Percentiles rank a stretch among this genome's conserved stretches.
Conservation (phyloP, 331 rosid species). For the Phaseolus coccineus region DNA sequence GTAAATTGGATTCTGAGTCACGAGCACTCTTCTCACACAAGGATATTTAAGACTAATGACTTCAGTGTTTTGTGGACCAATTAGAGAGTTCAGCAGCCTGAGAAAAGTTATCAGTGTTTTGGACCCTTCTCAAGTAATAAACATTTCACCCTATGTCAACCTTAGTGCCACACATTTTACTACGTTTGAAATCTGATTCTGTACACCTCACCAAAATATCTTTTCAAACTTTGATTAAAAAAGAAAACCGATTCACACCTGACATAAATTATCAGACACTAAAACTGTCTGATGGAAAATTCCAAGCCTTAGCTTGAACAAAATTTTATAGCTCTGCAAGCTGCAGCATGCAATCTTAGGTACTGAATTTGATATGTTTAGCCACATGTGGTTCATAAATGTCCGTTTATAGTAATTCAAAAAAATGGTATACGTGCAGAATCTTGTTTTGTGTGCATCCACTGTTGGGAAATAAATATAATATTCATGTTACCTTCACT, state of each 20-base stretch:
- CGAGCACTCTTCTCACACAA: conserved; percentile 23
- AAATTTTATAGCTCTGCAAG: neutral
- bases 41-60: conserved; percentile 2
- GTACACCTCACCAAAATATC: conserved; percentile 15
- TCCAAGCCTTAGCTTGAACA: neutral
- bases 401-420: neutral
- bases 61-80: conserved; percentile 9
- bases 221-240: neutral
- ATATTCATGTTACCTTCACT: neutral
- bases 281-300: conserved; percentile 5
- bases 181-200: conserved; percentile 30
- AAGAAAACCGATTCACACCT: neutral
- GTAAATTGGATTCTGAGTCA: conserved; percentile 56
- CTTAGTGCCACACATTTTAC: neutral
- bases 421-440: neutral
- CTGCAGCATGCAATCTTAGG: neutral
- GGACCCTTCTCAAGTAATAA: conserved; percentile 7
- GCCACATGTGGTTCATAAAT: neutral
- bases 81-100: neutral
- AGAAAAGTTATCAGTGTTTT: neutral
- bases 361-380: neutral
- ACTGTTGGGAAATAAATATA: neutral
- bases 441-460: neutral
- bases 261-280: neutral
- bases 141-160: conserved; percentile 6